Percentiles rank a stretch among this genome's conserved stretches.
Conservation (phyloP, 345 rosid species). For the Hevea brasiliensis region DNA sequence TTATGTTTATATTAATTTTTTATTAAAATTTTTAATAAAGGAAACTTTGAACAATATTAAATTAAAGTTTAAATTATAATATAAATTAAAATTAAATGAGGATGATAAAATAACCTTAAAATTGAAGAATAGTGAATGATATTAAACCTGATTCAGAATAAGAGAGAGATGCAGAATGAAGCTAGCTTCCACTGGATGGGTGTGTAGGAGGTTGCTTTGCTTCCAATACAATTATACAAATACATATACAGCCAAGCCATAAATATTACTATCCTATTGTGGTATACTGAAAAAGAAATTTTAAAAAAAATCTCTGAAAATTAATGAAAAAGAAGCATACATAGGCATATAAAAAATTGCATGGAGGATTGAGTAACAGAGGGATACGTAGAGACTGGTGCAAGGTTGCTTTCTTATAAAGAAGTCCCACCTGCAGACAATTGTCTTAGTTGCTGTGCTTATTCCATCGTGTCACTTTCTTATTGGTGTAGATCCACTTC, state of each 20-base stretch:
- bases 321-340: not conserved
- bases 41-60: too few relatives aligned
- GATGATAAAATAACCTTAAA: too few relatives aligned
- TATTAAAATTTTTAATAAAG: too few relatives aligned
- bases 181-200: too few relatives aligned
- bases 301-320: too few relatives aligned
- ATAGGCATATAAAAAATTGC: not conserved
- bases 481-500: conserved; percentile 1
- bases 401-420: conserved; percentile 57
- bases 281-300: not conserved
- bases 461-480: conserved; percentile 11
- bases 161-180: too few relatives aligned
- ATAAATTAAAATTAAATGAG: too few relatives aligned
- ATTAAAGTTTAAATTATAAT: too few relatives aligned
- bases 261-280: not conserved
- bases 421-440: conserved; percentile 45
- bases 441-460: too few relatives aligned
- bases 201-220: not conserved
- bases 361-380: conserved; percentile 30
- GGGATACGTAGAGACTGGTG: conserved; percentile 75
- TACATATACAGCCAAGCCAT: not conserved
- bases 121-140: too few relatives aligned
- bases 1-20: too few relatives aligned
- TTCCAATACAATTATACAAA: not conserved
- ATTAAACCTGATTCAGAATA: too few relatives aligned